Base-by-base conservation (phyloP, 129 eudicot species). In the Flaveria brownii region DNA sequence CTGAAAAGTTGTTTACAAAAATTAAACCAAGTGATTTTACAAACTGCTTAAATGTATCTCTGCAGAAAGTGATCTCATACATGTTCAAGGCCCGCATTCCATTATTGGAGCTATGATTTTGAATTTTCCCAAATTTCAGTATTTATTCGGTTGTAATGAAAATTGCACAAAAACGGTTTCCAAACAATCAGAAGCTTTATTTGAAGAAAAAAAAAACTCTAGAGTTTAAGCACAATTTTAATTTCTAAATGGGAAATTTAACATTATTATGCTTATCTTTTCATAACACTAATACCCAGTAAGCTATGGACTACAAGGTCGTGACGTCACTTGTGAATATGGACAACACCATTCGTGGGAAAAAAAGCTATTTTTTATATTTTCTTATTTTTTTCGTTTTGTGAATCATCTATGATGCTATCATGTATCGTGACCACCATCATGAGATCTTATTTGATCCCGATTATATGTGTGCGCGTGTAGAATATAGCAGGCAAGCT, bases 1-100 rank as follows among this genome's bases (percentile, higher is more conserved):
- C 90, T 86, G 78, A 70, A 5, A 75, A 54, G 79, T 62, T 9
- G 36, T 14, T 52, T 50, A 36, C 41, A 62, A 51, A 55, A 50
- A 23, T 61, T 61, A 61, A 73, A 52, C 49, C 74, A 30, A 4
- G 51, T 46, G 63, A 64, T 61, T 61, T 50, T 26, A 71, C 70
- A 72, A 20, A 68, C 22, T 41, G 41, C 26, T 56, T 42, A 25
- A 22, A 41, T 64, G 68, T 49, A 72, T 73, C 10, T 65, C 62
- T 72, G 56, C 64, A 26, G 26, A 51, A 23, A 20, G n/a, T 6
- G 36, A 20, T 47, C 33, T 7, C 4, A 55, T 56, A 16, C n/a
- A 45, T 36, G 36, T 22, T 23, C 9, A 9, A 56, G 52, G 52
- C 30, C 64, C 30, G 9, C 9, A 57, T 20, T 57, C 64, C 64